Evolutionary conservation across 2,329 filamentous ascomycete species (phyloP).

Genomic region (Didymella glomerata): DNA sequence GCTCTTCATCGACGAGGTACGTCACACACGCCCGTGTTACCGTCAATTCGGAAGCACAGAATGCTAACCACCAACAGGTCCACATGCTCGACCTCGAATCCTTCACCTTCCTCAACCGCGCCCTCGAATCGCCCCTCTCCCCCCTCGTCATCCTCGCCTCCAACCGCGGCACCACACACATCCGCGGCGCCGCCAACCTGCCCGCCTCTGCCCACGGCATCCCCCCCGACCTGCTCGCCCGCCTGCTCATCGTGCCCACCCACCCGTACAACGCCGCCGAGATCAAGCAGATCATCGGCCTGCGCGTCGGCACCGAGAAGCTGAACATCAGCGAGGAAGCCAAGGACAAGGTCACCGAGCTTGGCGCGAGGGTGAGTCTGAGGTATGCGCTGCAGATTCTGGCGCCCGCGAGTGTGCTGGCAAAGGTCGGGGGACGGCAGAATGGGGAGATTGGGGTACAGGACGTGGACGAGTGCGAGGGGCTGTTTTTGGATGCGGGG

Average conservation of each 20-base stretch:
- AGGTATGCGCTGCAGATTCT: conserved; percentile 93
- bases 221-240: conserved; percentile 89
- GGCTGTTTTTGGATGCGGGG: conserved; percentile 58
- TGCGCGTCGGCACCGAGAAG: conserved; percentile 82
- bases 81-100: conserved; percentile 99
- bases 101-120: conserved; percentile 98
- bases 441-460: conserved; percentile 60
- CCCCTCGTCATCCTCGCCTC: conserved; percentile 98
- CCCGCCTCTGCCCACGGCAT: conserved; percentile 83
- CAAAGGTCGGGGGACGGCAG: conserved; percentile 68
- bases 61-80: conserved; percentile 65
- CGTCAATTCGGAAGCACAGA: neutral
- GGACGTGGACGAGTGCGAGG: conserved; percentile 63
- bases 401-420: conserved; percentile 88
- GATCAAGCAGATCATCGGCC: conserved; percentile 89
- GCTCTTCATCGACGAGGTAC: conserved; percentile 96
- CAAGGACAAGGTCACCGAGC: conserved; percentile 83
- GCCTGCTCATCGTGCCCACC: conserved; percentile 95
- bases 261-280: conserved; percentile 87
- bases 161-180: conserved; percentile 92
- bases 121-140: conserved; percentile 92
- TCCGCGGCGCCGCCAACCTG: conserved; percentile 78
- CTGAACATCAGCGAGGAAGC: conserved; percentile 82
- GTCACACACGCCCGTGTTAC: conserved; percentile 34
- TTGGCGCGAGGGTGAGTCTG: conserved; percentile 88